These are phyloP conservation scores for Neurospora sp. DNA, from an alignment of 495 filamentous ascomycete genomes.

Conservation along the genomic window DNA sequence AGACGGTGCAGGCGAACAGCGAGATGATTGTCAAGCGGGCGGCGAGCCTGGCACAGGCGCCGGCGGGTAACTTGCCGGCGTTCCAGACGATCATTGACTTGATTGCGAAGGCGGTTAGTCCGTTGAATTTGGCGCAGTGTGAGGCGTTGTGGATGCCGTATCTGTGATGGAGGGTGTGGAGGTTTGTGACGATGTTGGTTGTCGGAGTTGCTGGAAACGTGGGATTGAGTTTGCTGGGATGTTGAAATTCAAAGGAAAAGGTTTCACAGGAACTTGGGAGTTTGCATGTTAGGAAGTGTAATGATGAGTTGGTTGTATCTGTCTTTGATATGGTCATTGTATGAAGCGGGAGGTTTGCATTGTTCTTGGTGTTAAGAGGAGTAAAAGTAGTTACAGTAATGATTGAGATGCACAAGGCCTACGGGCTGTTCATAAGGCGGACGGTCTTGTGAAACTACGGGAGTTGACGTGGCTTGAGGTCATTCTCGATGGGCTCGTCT, in stretches of 20 bases:
- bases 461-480: not conserved
- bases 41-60: constrained; percentile 61
- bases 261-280: not conserved
- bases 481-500: not conserved
- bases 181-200: not conserved
- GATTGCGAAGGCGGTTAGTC: constrained; percentile 76
- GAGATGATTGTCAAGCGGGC: constrained; percentile 86
- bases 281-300: not conserved
- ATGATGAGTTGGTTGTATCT: not conserved
- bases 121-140: constrained; percentile 66
- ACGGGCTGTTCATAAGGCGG: not conserved
- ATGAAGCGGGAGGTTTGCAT: not conserved
- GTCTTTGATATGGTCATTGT: not conserved
- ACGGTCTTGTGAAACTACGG: not conserved
- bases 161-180: constrained; percentile 40
- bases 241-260: not conserved
- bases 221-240: too few relatives aligned
- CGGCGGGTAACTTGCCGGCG: constrained; percentile 63
- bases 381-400: not conserved
- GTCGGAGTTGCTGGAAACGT: not conserved
- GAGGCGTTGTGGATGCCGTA: constrained; percentile 98
- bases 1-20: constrained; percentile 78
- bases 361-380: not conserved
- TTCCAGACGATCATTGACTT: constrained; percentile 95
- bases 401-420: not conserved